Conservation (phyloP, 2,329 filamentous ascomycete genomes). For the Botrytis deweyae region DNA sequence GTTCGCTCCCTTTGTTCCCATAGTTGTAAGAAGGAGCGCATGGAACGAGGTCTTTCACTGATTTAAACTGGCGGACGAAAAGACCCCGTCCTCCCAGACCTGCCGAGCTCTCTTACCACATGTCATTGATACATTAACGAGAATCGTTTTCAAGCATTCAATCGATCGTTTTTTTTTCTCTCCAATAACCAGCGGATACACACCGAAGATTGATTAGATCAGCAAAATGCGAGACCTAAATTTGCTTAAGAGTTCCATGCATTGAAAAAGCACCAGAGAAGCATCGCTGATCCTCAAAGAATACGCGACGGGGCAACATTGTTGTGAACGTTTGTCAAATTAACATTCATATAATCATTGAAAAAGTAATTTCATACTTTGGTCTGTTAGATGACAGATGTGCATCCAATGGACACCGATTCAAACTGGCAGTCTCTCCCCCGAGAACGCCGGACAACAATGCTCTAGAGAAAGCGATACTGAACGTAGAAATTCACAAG, state of each 20-base stretch:
- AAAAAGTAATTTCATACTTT: background rate
- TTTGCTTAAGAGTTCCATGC: background rate
- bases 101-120: background rate
- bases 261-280: background rate
- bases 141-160: background rate
- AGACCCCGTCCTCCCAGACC: background rate
- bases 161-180: too few relatives aligned
- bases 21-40: background rate
- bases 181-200: background rate
- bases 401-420: background rate
- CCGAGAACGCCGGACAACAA: background rate
- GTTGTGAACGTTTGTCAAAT: rapidly evolving
- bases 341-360: rapidly evolving
- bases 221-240: background rate
- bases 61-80: rapidly evolving
- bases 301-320: background rate
- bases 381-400: rapidly evolving
- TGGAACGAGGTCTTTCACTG: background rate
- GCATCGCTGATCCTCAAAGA: rapidly evolving
- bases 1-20: background rate
- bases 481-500: background rate
- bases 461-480: background rate
- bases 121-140: background rate
- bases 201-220: background rate
- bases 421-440: background rate